Percentiles rank a stretch among this genome's conserved stretches.
Evolutionary conservation across 257 asterid species (phyloP).

Genomic region (Solanum bulbocastanum): DNA sequence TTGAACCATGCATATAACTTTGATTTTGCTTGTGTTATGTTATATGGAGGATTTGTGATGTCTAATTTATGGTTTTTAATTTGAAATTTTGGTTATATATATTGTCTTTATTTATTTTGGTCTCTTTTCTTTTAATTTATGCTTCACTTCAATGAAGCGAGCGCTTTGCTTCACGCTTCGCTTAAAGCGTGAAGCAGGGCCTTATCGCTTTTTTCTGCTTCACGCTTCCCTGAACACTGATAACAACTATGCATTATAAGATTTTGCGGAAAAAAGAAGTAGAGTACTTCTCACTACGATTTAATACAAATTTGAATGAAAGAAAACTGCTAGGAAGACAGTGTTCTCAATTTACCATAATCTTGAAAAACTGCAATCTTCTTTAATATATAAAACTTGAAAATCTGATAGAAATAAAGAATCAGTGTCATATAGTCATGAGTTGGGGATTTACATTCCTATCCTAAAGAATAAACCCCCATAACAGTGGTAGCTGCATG

Average conservation of each 20-base stretch:
- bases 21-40: too few relatives aligned
- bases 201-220: too few relatives aligned
- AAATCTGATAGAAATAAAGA: background rate
- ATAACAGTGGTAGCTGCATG: background rate
- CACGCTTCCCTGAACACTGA: too few relatives aligned
- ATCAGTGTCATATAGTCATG: background rate
- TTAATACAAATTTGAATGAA: background rate
- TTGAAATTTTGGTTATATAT: too few relatives aligned
- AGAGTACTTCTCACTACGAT: background rate
- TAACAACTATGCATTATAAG: background rate
- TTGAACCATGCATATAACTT: too few relatives aligned
- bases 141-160: too few relatives aligned
- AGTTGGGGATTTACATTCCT: conserved; percentile 1
- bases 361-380: background rate
- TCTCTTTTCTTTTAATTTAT: too few relatives aligned
- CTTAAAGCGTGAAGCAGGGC: too few relatives aligned
- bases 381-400: background rate
- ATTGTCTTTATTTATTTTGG: too few relatives aligned
- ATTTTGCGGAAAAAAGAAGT: background rate
- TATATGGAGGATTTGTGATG: too few relatives aligned
- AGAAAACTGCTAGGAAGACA: background rate
- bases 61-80: too few relatives aligned
- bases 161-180: too few relatives aligned
- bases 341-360: background rate
- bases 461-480: background rate